A percentile compares a stretch with the other conserved stretches of the same genome.
Conservation (phyloP, 768 basidiomycete species). For the Rhodotorula graminis region DNA sequence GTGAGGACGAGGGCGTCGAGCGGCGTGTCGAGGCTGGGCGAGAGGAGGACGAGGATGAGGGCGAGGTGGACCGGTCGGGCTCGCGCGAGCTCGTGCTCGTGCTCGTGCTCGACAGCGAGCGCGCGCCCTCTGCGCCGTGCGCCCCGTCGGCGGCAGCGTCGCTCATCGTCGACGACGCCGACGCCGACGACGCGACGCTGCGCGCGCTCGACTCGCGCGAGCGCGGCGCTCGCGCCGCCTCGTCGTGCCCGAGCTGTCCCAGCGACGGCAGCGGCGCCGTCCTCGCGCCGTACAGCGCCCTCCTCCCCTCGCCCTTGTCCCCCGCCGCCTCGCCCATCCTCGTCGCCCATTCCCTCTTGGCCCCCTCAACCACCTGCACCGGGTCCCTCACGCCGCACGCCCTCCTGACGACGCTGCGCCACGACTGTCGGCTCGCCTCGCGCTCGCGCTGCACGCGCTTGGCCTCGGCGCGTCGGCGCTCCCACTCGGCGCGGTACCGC, state of each 20-base stretch:
- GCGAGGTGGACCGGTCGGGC: neutral
- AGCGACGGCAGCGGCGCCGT: neutral
- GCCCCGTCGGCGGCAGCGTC: neutral
- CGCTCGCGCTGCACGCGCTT: constrained; percentile 2
- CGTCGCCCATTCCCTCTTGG: neutral
- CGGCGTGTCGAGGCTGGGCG: neutral
- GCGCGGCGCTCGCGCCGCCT: too few species aligned
- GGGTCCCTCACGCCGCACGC: neutral
- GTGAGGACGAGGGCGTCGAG: constrained; percentile 13
- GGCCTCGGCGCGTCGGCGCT: constrained; percentile 51
- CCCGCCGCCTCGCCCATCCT: neutral
- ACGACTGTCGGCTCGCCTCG: neutral
- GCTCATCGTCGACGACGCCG: neutral
- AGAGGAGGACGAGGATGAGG: neutral
- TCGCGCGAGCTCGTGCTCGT: too few species aligned
- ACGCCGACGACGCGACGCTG: neutral
- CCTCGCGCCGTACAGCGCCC: neutral
- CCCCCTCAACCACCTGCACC: neutral
- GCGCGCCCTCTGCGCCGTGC: too few species aligned
- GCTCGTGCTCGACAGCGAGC: too few species aligned
- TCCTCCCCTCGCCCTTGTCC: neutral
- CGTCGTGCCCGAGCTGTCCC: too few species aligned
- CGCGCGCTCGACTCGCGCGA: neutral
- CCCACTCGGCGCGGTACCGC: constrained; percentile 80
- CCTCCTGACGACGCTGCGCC: neutral